A percentile compares a stretch with the other conserved stretches of the same genome.
Evolutionary conservation across 192 early-diverging fungal genomes (phyloP).

Genomic region (Paraglomus brasilianum): DNA sequence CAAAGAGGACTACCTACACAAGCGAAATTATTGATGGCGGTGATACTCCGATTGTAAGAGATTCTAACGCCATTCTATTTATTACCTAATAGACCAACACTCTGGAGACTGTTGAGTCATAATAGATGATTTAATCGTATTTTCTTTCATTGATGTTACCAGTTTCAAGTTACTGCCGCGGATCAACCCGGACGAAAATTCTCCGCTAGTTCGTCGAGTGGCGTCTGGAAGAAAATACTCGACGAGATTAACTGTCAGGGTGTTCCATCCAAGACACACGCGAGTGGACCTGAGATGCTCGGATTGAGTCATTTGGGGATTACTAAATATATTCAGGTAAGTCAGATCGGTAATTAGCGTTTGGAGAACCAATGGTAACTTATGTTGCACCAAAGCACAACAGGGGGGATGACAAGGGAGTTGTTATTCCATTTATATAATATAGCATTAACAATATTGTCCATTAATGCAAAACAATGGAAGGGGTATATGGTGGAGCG

Average conservation of each 20-base stretch:
- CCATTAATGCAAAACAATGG: too few species aligned
- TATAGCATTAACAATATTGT: too few species aligned
- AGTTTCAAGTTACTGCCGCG: slow-evolving; percentile 69
- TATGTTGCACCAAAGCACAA: too few species aligned
- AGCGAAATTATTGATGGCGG: slow-evolving; percentile 70
- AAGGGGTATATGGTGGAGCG: too few species aligned
- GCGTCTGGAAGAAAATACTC: slow-evolving; percentile 67
- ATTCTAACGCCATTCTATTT: slow-evolving; percentile 3
- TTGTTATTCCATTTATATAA: too few species aligned
- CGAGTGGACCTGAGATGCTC: slow-evolving; percentile 70
- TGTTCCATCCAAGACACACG: slow-evolving; percentile 67
- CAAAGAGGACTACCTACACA: slow-evolving; percentile 55
- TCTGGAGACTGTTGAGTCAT: background rate
- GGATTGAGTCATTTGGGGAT: slow-evolving; percentile 65
- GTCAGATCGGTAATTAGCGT: slow-evolving; percentile 41
- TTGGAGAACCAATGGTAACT: too few species aligned
- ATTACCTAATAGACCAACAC: background rate
- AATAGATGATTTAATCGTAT: background rate
- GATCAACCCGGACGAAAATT: slow-evolving; percentile 63
- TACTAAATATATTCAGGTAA: slow-evolving; percentile 71
- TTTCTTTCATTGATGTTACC: background rate
- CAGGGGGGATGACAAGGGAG: too few species aligned
- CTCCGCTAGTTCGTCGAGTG: slow-evolving; percentile 62
- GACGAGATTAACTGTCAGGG: slow-evolving; percentile 59
- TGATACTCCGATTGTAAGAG: slow-evolving; percentile 50